Evolutionary conservation across 345 rosid genomes (phyloP), one percentile per base, ranked within the genome.

Genomic region (Eucalyptus regnans): DNA sequence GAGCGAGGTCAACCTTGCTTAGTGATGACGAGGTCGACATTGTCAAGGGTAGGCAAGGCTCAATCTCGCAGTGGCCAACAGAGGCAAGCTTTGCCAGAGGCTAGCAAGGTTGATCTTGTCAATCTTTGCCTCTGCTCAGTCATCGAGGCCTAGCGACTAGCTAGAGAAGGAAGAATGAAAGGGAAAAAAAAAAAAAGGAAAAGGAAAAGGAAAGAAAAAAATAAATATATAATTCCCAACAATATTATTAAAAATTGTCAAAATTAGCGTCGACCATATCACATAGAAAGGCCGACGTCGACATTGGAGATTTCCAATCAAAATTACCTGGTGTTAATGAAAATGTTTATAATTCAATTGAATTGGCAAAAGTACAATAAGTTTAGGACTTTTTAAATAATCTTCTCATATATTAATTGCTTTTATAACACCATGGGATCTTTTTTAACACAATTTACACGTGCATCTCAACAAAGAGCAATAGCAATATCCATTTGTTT

Each of bases 281-380:
- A 22, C 12, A 22, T 56, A 23, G 3, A 9, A 56, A 56, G 6
- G 27, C 29, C 0, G 0, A 23, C 12, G 0, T 56, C 1, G 0
- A 56, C 12, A 23, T 23, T 8, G 27, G 62, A 22, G 62, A 56
- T 56, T 56, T 56, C 5, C 0, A 0, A 22, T 22, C 0, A 56
- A 56, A 56, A 56, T 56, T 56, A 12, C 0, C 1, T 22, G 0
- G 1, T 41, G 41, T 41, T 41, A 41, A 23, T 56, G 12, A 56
- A 23, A 22, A 56, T 22, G 1, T 9, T 56, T 56, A 56, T 22
- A 0, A 56, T 0, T 56, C 3, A 22, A 56, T 56, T 56, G 12
- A 56, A 56, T 20, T 22, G 0, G 0, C 0, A 56, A 56, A 56
- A 56, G 0, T 22, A 23, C 5, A 56, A 56, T 56, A 8, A 9